Evolutionary conservation across 2,329 filamentous ascomycete species (phyloP), one percentile per base, ranked within the genome.

Genomic region (Lecanosticta acicola): DNA sequence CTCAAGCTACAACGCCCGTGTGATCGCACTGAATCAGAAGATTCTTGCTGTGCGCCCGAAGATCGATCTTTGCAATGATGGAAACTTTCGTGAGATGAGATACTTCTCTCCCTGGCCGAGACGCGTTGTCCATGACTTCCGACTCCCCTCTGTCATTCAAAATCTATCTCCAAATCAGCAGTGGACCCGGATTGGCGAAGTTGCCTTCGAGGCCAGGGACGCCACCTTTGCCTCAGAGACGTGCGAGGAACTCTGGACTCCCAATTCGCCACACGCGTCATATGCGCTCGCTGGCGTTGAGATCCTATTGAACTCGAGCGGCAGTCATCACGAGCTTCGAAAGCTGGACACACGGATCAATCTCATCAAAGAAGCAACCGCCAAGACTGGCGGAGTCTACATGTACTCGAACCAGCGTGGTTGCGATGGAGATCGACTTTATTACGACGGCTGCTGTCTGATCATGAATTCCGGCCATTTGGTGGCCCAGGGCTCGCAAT

Each of bases 11-110:
- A 87, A 85, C 62, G 80, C 78, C 55, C 72, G 84, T 18, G 71
- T 84, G n/a, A 75, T 86, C 50, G 71, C 72, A 49, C 72, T 80
- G 41, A 77, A 89, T 55, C 76, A 79, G 41, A 80, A 82, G 66
- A 81, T 90, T 16, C 67, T 89, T 14, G 71, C 84, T 48, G 83
- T 93, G 46, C 73, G 85, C 9, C 84, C 84, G 0, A 89, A 88
- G 66, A 72, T 86, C 52, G 81, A 73, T 57, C 74, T 89, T 4
- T 83, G 83, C 39, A 83, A 85, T 49, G 82, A 87, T 63, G 84
- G 84, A 1, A 85, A 73, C 56, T 72, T 68, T 43, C 63, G 70
- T 4, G 71, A 73, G 53, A 67, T 67, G 64, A 54, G 65, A 26
- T 66, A 80, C 63, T 86, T 85, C 59, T 80, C 76, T 1, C 76